A percentile compares a stretch with the other conserved stretches of the same genome.
Conservation (phyloP, 257 asterid species). For the Agastache rugosa region DNA sequence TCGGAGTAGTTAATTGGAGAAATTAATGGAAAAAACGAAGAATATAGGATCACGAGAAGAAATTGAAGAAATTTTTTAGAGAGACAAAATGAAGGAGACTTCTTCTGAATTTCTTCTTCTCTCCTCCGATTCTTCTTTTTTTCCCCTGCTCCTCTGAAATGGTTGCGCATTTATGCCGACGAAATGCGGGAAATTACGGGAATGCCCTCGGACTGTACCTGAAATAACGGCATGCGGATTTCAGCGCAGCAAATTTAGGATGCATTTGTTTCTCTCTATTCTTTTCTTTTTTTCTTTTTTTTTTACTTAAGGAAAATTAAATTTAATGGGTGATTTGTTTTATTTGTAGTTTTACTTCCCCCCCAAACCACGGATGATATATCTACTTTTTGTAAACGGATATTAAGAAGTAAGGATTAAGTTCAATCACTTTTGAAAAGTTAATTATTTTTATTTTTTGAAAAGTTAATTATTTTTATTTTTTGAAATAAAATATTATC, state of each 20-base stretch:
- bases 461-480: no score
- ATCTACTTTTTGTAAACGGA: no score
- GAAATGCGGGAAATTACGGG: constrained; percentile 33
- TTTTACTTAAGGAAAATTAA: neutral
- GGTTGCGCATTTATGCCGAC: constrained; percentile 34
- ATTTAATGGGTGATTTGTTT: neutral
- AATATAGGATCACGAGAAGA: constrained; percentile 32
- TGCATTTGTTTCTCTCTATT: neutral
- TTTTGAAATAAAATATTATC: no score
- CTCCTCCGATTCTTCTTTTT: constrained; percentile 26
- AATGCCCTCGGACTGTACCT: constrained; percentile 43
- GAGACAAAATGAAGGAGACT: constrained; percentile 33
- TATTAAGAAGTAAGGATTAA: no score
- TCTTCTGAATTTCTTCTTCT: constrained; percentile 36
- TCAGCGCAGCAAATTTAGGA: constrained; percentile 19
- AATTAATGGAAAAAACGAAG: constrained; percentile 17
- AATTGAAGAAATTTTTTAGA: constrained; percentile 13
- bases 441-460: no score
- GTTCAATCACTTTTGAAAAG: no score
- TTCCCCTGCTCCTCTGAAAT: constrained; percentile 18
- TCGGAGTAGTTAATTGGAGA: constrained; percentile 27
- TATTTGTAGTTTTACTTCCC: no score
- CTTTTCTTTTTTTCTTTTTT: neutral
- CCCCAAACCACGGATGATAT: no score
- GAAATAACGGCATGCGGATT: constrained; percentile 44